Evolutionary conservation across 306 rosid species (phyloP), one percentile per base, ranked within the genome.

Genomic region (Acacia melanoxylon): DNA sequence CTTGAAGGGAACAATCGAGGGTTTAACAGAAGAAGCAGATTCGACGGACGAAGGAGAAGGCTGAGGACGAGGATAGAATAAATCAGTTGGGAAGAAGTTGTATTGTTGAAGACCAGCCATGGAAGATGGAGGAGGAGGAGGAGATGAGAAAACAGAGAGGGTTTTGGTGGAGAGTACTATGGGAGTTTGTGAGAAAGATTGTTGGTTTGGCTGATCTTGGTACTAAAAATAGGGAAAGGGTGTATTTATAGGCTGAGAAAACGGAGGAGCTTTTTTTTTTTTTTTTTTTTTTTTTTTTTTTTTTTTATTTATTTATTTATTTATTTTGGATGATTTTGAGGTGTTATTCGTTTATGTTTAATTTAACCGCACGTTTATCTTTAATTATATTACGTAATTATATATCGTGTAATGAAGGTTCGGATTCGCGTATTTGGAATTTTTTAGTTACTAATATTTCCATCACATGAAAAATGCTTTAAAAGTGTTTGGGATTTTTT

Each of bases 31-130:
- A 44, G 79, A 70, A 6, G 54, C 10, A 48, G 79, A 6, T 4
- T 74, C 78, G 12, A 54, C 8, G 5, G 90, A 10, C 10, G 88
- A 25, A 35, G 90, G 16, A 54, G 90, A 67, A 33, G 86, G 85
- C 11, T 73, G 81, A 45, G 88, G 82, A n/a, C 87, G 85, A 80
- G 94, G 93, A 85, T 89, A 91, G 19, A 88, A 80, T 42, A 91
- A 73, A 83, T 89, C 93, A 3, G 91, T 91, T 13, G 95, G 93
- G 61, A 89, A 91, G 42, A 91, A 91, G 70, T 89, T 91, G 88
- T 91, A 89, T 65, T 91, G 93, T 78, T 91, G 93, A 83, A 91
- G 95, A 6, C 95, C 95, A 72, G 93, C 95, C 95, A 91, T 89
- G 42, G 27, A 11, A 25, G 67, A 61, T 1, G 35, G 25, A 9